Conservation (phyloP, 2,329 filamentous ascomycete genomes). For the Fusarium floridanum region DNA sequence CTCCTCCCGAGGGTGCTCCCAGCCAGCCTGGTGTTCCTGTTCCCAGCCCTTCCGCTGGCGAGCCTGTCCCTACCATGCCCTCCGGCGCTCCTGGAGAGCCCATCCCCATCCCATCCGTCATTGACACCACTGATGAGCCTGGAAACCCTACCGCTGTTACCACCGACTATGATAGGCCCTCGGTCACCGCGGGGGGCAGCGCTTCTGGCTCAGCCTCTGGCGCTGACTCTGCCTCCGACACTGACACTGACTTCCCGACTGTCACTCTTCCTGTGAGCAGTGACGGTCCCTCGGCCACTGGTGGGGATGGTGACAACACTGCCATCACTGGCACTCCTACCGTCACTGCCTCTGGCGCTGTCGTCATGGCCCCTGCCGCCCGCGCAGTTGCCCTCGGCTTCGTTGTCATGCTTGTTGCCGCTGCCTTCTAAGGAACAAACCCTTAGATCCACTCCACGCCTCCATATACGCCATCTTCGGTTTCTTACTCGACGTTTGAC, state of each 20-base stretch:
- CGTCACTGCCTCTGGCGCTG: slow-evolving; percentile 50
- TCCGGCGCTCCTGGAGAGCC: slow-evolving; percentile 13
- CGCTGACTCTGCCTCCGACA: slow-evolving; percentile 19
- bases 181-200: slow-evolving; percentile 30
- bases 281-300: slow-evolving; percentile 30
- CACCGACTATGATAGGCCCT: slow-evolving; percentile 31
- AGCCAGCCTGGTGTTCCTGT: slow-evolving; percentile 24
- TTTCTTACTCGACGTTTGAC: slow-evolving; percentile 30
- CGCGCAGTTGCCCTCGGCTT: slow-evolving; percentile 44
- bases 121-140: slow-evolving; percentile 36
- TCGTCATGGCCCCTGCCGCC: slow-evolving; percentile 35
- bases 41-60: slow-evolving; percentile 1
- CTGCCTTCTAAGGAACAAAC: slow-evolving; percentile 42
- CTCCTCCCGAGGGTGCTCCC: slow-evolving; percentile 17
- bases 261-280: neutral
- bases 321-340: slow-evolving; percentile 46
- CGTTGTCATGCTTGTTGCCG: slow-evolving; percentile 44
- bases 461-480: slow-evolving; percentile 24
- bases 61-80: slow-evolving; percentile 24
- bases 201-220: slow-evolving; percentile 6
- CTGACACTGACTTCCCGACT: slow-evolving; percentile 4
- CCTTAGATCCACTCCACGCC: slow-evolving; percentile 13
- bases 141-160: slow-evolving; percentile 37
- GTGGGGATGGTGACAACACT: slow-evolving; percentile 29
- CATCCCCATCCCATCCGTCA: slow-evolving; percentile 23